Percentiles rank a stretch among this genome's conserved stretches.
These are phyloP conservation scores for Neonectria faginata DNA, from an alignment of 2,329 filamentous ascomycete species.

Conservation along the genomic window DNA sequence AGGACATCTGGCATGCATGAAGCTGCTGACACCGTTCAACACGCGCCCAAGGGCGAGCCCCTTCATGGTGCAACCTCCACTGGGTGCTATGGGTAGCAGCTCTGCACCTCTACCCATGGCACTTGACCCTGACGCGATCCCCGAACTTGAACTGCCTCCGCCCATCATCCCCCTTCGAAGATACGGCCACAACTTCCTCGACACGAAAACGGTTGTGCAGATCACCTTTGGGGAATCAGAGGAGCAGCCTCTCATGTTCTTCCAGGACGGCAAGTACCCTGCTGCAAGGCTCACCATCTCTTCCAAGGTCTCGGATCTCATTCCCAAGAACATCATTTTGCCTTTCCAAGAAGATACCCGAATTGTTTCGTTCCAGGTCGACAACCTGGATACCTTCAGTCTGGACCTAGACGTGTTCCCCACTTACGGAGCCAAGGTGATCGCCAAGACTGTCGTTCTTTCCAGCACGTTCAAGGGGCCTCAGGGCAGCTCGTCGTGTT, in stretches of 20 bases:
- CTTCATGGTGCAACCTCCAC: slow-evolving; percentile 55
- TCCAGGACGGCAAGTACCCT: slow-evolving; percentile 96
- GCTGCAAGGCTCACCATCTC: slow-evolving; percentile 95
- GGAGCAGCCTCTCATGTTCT: slow-evolving; percentile 87
- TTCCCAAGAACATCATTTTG: slow-evolving; percentile 94
- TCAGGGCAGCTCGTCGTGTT: slow-evolving; percentile 80
- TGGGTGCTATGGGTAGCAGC: slow-evolving; percentile 61
- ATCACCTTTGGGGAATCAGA: slow-evolving; percentile 86
- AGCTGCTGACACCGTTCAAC: slow-evolving; percentile 76
- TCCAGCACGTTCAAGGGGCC: slow-evolving; percentile 85
- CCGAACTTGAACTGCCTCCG: slow-evolving; percentile 89
- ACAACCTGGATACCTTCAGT: slow-evolving; percentile 90
- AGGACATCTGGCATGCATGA: slow-evolving; percentile 94
- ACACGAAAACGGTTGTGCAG: slow-evolving; percentile 96
- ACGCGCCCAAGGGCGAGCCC: slow-evolving; percentile 58
- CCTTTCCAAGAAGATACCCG: slow-evolving; percentile 97
- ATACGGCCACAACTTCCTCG: slow-evolving; percentile 98
- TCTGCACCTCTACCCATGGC: slow-evolving; percentile 70
- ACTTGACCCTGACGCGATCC: slow-evolving; percentile 88
- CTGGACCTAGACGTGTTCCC: slow-evolving; percentile 98
- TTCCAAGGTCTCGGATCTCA: slow-evolving; percentile 94
- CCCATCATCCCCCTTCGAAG: slow-evolving; percentile 94
- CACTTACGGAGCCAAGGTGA: slow-evolving; percentile 96
- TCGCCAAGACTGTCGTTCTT: slow-evolving; percentile 93
- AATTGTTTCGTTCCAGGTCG: slow-evolving; percentile 94